Base-by-base conservation (phyloP, 2,329 filamentous ascomycete genomes). In the Scedosporium dehoogii region DNA sequence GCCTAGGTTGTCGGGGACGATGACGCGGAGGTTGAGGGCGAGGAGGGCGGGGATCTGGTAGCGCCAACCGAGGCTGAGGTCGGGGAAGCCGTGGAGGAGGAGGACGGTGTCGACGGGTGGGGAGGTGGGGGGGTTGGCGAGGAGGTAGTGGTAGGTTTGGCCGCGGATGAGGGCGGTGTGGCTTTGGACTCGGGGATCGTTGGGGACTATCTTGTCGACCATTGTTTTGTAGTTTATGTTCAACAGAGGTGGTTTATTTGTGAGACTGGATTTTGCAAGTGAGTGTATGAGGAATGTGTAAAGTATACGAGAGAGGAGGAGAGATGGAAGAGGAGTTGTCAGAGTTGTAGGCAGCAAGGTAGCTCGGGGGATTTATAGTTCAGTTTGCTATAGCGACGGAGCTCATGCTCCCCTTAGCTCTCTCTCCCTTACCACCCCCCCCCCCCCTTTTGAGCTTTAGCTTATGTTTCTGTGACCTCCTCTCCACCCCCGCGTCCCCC, bases 1-100 rank as follows among this genome's bases (percentile, higher is more conserved):
- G 65, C 93, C 93, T 68, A 96, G 82, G 80, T 92, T 87, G 74
- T 97, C 91, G 0, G 91, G 89, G 10, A 85, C 90, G 25, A 97
- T 85, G 62, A 96, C 91, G 62, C 89, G 85, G 66, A 93, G 83
- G 23, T 88, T 88, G 63, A 91, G 79, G 5, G 86, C 81, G 41
- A 89, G 74, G 23, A 97, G 81, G 68, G 85, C 75, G 0, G 92
- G 92, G 64, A 97, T 89, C 74, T 97, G 92, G 74, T 90, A 88
- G 65, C 92, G 87, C 93, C 93, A 97, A 70, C 89, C 91, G 70
- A 92, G 86, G 7, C 85, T 84, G 18, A 94, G 75, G 74, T 96
- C 92, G 0, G 92, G 92, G 76, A 87, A 96, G 67, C 92, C 92
- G 74, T 92, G 89, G 70, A 90, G 23, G 10, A 82, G 76, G 63